These are phyloP conservation scores for Plasmodium blacklocki DNA, from an alignment of 169 alveolate genomes.

Conservation along the genomic window DNA sequence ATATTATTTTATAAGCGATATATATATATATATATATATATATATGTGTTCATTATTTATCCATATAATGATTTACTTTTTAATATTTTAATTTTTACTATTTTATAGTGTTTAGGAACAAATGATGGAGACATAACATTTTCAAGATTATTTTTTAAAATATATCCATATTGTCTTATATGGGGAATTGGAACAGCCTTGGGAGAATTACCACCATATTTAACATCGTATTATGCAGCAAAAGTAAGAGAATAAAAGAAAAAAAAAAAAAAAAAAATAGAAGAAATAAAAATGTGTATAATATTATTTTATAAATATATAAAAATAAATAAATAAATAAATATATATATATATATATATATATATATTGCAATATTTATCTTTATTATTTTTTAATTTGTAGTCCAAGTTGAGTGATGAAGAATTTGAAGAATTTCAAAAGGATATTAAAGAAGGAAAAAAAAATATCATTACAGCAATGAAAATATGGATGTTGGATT, in stretches of 20 bases:
- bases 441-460: slow-evolving; percentile 70
- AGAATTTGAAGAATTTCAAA: slow-evolving; percentile 68
- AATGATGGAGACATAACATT: slow-evolving; percentile 62
- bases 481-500: slow-evolving; percentile 84
- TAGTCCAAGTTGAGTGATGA: slow-evolving; percentile 63
- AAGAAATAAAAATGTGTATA: slow-evolving; percentile 2
- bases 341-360: neutral
- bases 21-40: too few species aligned
- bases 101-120: slow-evolving; percentile 25
- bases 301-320: slow-evolving; percentile 4
- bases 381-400: slow-evolving; percentile 13
- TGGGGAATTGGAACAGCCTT: slow-evolving; percentile 97
- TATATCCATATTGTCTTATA: slow-evolving; percentile 85
- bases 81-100: slow-evolving; percentile 6
- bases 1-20: neutral
- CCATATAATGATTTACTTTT: neutral
- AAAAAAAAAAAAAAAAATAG: neutral
- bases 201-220: slow-evolving; percentile 97
- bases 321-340: neutral
- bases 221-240: slow-evolving; percentile 94
- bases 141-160: slow-evolving; percentile 73
- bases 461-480: slow-evolving; percentile 78
- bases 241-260: slow-evolving; percentile 58
- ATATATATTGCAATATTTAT: slow-evolving; percentile 6
- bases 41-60: too few species aligned